These are phyloP conservation scores for Rhizopogon roseolus DNA, from an alignment of 768 basidiomycete genomes.

Conservation along the genomic window DNA sequence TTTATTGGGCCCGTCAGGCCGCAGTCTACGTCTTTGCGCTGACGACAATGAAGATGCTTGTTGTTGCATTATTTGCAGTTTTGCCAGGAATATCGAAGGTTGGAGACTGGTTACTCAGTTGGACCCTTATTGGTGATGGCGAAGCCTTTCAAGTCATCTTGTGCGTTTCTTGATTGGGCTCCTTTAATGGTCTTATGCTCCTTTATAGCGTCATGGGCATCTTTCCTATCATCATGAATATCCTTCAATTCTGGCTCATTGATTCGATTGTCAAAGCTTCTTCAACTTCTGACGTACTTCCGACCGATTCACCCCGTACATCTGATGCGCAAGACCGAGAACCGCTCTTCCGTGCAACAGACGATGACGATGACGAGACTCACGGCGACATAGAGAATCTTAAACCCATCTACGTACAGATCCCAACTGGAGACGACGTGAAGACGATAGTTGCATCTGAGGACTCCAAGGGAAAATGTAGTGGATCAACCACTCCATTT, in stretches of 20 bases:
- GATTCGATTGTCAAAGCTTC: slow-evolving; percentile 88
- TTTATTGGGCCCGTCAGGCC: slow-evolving; percentile 73
- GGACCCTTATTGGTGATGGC: slow-evolving; percentile 60
- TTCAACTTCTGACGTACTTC: slow-evolving; percentile 32
- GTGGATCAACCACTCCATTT: slow-evolving; percentile 11
- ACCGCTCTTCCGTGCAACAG: slow-evolving; percentile 59
- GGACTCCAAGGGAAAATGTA: slow-evolving; percentile 9
- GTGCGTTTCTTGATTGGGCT: slow-evolving; percentile 39
- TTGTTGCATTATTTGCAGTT: slow-evolving; percentile 68
- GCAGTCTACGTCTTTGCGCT: slow-evolving; percentile 79
- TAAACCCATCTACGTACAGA: slow-evolving; percentile 29
- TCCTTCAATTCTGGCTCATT: slow-evolving; percentile 92
- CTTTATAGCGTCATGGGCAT: slow-evolving; percentile 75
- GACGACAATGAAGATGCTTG: slow-evolving; percentile 85
- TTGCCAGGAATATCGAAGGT: slow-evolving; percentile 66
- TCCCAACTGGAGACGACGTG: slow-evolving; percentile 21
- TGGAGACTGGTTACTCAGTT: slow-evolving; percentile 87
- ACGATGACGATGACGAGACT: slow-evolving; percentile 47
- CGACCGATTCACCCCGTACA: slow-evolving; percentile 32
- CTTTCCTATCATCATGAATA: slow-evolving; percentile 86
- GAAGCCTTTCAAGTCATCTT: slow-evolving; percentile 74
- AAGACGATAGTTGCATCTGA: slow-evolving; percentile 16
- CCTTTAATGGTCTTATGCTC: slow-evolving; percentile 6
- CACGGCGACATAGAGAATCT: slow-evolving; percentile 44
- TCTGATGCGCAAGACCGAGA: slow-evolving; percentile 44